Percentiles rank a stretch among this genome's conserved stretches.
phyloP scores from a whole-genome alignment of 257 asterid genomes.

The Oldenlandia corymbosa region DNA sequence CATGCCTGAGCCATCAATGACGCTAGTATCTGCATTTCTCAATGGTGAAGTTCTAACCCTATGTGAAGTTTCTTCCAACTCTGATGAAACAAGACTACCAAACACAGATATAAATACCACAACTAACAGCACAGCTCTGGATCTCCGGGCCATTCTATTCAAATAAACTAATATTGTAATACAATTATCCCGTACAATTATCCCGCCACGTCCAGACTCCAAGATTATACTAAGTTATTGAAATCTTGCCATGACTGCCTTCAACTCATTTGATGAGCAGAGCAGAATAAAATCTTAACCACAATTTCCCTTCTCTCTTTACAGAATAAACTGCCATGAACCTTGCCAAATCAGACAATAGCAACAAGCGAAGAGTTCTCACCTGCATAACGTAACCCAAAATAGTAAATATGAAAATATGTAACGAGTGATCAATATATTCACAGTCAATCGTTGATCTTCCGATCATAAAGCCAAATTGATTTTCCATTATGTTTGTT shows the following conservation, averaged over 20 bases:
- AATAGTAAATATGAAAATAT: background rate
- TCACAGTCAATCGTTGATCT: too few species aligned
- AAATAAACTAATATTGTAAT: conserved; percentile 9
- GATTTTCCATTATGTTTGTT: too few species aligned
- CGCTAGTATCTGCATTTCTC: conserved; percentile 49
- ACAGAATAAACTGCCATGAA: background rate
- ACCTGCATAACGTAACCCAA: conserved; percentile 4
- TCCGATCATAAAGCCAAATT: too few species aligned
- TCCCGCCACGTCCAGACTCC: too few species aligned
- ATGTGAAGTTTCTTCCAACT: conserved; percentile 33
- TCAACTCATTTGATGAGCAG: too few species aligned
- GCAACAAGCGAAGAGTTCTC: background rate
- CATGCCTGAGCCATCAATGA: conserved; percentile 86
- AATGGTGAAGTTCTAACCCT: conserved; percentile 64
- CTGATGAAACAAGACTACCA: conserved; percentile 30
- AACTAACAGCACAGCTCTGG: conserved; percentile 31
- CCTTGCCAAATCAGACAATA: conserved; percentile 1
- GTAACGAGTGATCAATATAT: background rate
- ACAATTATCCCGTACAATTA: background rate
- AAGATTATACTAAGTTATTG: too few species aligned
- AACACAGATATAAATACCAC: conserved; percentile 34
- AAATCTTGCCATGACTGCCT: too few species aligned
- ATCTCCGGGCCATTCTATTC: conserved; percentile 36
- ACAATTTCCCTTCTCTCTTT: too few species aligned
- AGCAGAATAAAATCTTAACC: too few species aligned